These are phyloP conservation scores for Caloboletus inedulis DNA, from an alignment of 1,284 basidiomycete genomes.

Conservation along the genomic window DNA sequence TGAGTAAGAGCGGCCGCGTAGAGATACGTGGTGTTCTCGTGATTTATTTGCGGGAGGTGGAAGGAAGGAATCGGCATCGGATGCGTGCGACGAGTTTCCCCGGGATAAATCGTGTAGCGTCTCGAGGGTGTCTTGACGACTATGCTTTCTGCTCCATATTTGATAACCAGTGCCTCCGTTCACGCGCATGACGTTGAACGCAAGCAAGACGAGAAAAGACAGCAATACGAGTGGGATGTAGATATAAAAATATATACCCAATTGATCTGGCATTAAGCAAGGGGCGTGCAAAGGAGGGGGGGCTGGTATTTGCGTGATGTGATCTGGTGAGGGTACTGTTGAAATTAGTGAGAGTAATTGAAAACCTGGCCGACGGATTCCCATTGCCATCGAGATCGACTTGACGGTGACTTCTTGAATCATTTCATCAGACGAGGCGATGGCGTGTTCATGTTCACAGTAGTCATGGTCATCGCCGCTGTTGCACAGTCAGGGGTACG, in stretches of 20 bases:
- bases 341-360: constrained; percentile 75
- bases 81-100: background rate
- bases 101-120: constrained; percentile 11
- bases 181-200: constrained; percentile 30
- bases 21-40: constrained; percentile 2
- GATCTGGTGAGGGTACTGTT: constrained; percentile 32
- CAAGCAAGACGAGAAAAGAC: constrained; percentile 41
- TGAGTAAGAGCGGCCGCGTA: constrained; percentile 19
- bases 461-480: constrained; percentile 91
- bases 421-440: constrained; percentile 28
- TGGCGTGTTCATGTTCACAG: constrained; percentile 68
- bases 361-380: constrained; percentile 77
- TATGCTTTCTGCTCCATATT: constrained; percentile 5
- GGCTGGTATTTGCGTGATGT: constrained; percentile 28
- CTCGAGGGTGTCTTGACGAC: constrained; percentile 12
- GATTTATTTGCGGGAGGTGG: constrained; percentile 17
- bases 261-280: constrained; percentile 71
- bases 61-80: constrained; percentile 13
- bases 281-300: constrained; percentile 41
- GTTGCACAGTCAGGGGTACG: constrained; percentile 7
- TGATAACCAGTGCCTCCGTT: constrained; percentile 11
- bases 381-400: constrained; percentile 79
- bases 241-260: constrained; percentile 54
- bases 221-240: constrained; percentile 51
- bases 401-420: constrained; percentile 77